Evolutionary conservation across 768 basidiomycete genomes (phyloP), one percentile per base, ranked within the genome.

Genomic region (Galerina sulciceps): DNA sequence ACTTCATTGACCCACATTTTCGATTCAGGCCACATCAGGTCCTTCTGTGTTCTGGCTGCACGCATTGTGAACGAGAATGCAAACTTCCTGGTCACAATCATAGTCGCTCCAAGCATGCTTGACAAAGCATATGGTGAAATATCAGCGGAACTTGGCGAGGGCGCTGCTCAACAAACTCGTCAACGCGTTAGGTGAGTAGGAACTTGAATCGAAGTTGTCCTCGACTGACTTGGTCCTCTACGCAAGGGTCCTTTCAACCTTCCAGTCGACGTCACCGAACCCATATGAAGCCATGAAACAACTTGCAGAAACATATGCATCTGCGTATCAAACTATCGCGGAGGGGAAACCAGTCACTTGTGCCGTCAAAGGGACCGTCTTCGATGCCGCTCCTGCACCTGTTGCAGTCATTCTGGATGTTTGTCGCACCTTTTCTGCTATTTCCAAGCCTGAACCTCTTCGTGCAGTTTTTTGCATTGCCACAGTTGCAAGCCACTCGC

Each of bases 1-100:
- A 6, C 40, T 9, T 20, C 23, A 5, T 10, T 46, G 11, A 58
- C 14, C 17, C 17, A n/a, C 11, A 22, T 11, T 26, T 22, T 51
- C 14, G 31, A 10, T 37, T 3, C 40, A 58, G 50, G 57, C 2
- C 57, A 58, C 38, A 20, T 46, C 6, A 58, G 57, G 20, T 20
- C 57, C 6, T 58, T 58, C 44, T 58, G 57, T 35, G 31, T 58
- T 15, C 20, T 58, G 4, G 57, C 42, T 11, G 50, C 57, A 11
- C 57, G 57, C 11, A 13, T 58, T 8, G 43, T 40, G 8, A 51
- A 58, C 23, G 57, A 52, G 37, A 31, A 58, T 26, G 49, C 36
- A 6, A 51, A 58, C n/a, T 11, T 38, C 20, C 34, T 35, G 6
- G 34, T 58, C 1, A 58, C 57, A 38, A 26, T 38, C 3, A 45